Conservation (phyloP, 139 green algal genomes). For the Volvox africanus region DNA sequence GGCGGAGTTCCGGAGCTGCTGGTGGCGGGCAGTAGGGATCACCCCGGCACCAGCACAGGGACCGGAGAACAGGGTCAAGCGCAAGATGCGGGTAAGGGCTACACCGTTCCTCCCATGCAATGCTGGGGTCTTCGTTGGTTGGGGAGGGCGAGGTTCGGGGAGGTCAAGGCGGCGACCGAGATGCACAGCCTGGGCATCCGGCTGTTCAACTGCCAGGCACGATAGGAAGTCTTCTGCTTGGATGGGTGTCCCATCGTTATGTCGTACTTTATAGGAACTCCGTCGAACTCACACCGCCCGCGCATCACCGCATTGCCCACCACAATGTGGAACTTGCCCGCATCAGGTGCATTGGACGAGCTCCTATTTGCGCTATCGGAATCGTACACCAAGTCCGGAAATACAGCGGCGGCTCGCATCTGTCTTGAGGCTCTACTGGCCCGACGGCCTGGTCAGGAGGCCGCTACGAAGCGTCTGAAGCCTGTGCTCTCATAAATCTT, state of each 20-base stretch:
- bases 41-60: neutral
- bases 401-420: neutral
- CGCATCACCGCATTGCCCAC: neutral
- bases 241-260: neutral
- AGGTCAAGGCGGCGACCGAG: neutral
- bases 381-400: slow-evolving; percentile 10
- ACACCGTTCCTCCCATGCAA: neutral
- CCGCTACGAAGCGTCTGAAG: neutral
- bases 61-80: neutral
- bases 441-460: neutral
- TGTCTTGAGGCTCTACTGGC: slow-evolving; percentile 19
- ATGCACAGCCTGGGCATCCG: neutral
- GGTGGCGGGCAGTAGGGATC: neutral
- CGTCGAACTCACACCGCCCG: neutral
- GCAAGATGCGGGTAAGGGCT: neutral
- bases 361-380: slow-evolving; percentile 26
- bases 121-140: neutral
- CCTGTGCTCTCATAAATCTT: too few relatives aligned
- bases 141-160: neutral
- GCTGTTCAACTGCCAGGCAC: too few relatives aligned
- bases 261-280: neutral
- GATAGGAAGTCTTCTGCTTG: too few relatives aligned
- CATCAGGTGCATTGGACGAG: neutral
- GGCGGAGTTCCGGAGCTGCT: neutral
- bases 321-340: neutral